phyloP scores from a whole-genome alignment of 2,329 filamentous ascomycete species.

The Dactylellina cionopaga region DNA sequence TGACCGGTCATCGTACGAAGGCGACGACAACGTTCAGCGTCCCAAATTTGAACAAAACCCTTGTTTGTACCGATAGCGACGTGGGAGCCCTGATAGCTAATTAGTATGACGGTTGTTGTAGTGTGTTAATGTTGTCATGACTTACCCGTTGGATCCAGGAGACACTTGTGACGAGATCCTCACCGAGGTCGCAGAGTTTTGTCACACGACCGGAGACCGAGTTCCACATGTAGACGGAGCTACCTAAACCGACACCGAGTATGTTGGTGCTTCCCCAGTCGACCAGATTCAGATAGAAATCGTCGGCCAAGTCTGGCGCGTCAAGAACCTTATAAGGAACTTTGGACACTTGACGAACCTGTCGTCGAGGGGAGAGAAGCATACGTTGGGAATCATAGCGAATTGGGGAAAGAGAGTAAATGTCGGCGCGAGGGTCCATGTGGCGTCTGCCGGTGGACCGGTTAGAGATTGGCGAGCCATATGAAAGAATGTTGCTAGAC shows the following conservation, averaged over 20 bases:
- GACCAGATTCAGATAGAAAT: constrained; percentile 96
- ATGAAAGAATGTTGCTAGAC: constrained; percentile 96
- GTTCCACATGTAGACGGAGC: constrained; percentile 98
- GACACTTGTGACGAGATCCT: constrained; percentile 95
- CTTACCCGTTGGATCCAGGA: constrained; percentile 91
- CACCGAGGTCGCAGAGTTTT: constrained; percentile 89
- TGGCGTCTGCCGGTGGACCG: constrained; percentile 87
- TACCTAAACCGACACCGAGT: constrained; percentile 88
- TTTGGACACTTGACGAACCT: constrained; percentile 89
- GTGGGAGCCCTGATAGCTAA: constrained; percentile 88
- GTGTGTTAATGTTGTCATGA: constrained; percentile 51
- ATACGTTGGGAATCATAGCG: constrained; percentile 92
- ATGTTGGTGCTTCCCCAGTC: constrained; percentile 98
- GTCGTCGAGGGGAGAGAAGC: constrained; percentile 86
- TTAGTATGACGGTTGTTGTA: background rate
- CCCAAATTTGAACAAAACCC: constrained; percentile 96
- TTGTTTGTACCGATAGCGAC: constrained; percentile 94
- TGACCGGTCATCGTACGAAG: constrained; percentile 97
- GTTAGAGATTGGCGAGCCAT: constrained; percentile 73
- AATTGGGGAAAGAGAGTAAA: constrained; percentile 95
- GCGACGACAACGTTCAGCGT: constrained; percentile 84
- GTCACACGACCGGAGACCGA: constrained; percentile 89
- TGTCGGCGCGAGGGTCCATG: constrained; percentile 86
- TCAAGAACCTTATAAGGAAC: constrained; percentile 98
- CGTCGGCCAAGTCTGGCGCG: constrained; percentile 92